These are phyloP conservation scores for Phytophthora hibernalis DNA, from an alignment of 352 stramenopile genomes.

Conservation along the genomic window DNA sequence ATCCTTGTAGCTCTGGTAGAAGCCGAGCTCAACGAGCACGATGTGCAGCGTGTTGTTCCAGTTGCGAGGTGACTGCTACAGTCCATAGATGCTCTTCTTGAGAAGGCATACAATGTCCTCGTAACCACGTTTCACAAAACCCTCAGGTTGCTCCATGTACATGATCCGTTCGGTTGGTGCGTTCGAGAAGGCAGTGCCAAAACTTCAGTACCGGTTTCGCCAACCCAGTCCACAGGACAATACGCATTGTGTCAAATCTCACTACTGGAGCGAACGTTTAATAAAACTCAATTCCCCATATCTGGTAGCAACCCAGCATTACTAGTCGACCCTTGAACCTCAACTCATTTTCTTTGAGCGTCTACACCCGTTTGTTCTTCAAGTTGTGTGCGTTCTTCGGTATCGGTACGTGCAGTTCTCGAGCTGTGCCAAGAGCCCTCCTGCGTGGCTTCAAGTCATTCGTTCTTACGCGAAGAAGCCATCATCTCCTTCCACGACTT, in stretches of 20 bases:
- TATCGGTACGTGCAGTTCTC: slow-evolving; percentile 8
- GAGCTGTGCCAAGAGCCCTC: slow-evolving; percentile 13
- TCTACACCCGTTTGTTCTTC: slow-evolving; percentile 20
- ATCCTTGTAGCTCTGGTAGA: too few relatives aligned
- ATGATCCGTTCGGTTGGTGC: background rate
- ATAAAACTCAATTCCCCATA: slow-evolving; percentile 24
- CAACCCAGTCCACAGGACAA: slow-evolving; percentile 13
- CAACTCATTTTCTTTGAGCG: slow-evolving; percentile 25
- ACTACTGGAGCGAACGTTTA: background rate
- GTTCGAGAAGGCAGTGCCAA: background rate
- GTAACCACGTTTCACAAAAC: too few relatives aligned
- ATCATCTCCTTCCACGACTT: slow-evolving; percentile 17
- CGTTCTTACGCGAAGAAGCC: background rate
- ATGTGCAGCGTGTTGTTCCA: too few relatives aligned
- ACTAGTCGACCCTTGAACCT: slow-evolving; percentile 16
- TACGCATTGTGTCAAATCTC: slow-evolving; percentile 15
- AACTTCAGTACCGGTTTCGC: too few relatives aligned
- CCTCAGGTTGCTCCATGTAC: background rate
- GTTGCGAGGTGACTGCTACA: too few relatives aligned
- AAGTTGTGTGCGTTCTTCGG: slow-evolving; percentile 9
- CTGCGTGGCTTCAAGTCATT: slow-evolving; percentile 15
- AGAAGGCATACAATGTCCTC: too few relatives aligned
- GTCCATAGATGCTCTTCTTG: too few relatives aligned
- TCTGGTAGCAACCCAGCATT: slow-evolving; percentile 18
- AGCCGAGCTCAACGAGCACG: too few relatives aligned